Conservation (phyloP, 1,139 yeast genomes). For the Suhomyces bokatorum region DNA sequence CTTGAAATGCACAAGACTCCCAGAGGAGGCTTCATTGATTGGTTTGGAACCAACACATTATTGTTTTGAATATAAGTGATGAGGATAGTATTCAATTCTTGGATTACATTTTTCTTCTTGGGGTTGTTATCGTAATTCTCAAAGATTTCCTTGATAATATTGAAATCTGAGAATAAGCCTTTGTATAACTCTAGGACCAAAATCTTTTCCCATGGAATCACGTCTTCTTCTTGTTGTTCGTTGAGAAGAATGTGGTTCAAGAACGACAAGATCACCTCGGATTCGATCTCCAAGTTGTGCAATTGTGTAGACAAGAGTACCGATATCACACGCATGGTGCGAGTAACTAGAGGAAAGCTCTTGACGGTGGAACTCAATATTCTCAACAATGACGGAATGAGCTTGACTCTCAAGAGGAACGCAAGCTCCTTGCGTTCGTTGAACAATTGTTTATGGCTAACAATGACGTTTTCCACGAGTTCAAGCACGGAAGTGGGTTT, state of each 20-base stretch:
- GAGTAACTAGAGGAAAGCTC: conserved; percentile 65
- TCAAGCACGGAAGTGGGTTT: conserved; percentile 76
- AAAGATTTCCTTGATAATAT: conserved; percentile 53
- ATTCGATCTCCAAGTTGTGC: conserved; percentile 64
- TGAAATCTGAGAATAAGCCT: conserved; percentile 58
- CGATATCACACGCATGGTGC: conserved; percentile 71
- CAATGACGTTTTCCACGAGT: conserved; percentile 66
- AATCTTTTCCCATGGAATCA: conserved; percentile 63
- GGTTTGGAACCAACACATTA: conserved; percentile 33
- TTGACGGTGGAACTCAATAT: conserved; percentile 59
- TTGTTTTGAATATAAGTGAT: conserved; percentile 27
- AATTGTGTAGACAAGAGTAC: conserved; percentile 63
- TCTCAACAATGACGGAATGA: conserved; percentile 74
- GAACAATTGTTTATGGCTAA: conserved; percentile 58
- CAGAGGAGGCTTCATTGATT: conserved; percentile 31
- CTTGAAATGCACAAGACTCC: conserved; percentile 24
- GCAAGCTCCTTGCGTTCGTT: conserved; percentile 63
- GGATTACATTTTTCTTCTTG: conserved; percentile 58
- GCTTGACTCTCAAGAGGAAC: conserved; percentile 59
- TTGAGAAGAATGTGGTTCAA: conserved; percentile 62
- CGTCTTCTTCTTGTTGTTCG: conserved; percentile 19
- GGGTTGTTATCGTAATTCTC: conserved; percentile 61
- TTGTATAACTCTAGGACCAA: conserved; percentile 72
- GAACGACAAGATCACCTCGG: conserved; percentile 75
- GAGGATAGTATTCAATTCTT: conserved; percentile 56